phyloP scores from a whole-genome alignment of 768 basidiomycete species.

The Termitomyces titanicus region DNA sequence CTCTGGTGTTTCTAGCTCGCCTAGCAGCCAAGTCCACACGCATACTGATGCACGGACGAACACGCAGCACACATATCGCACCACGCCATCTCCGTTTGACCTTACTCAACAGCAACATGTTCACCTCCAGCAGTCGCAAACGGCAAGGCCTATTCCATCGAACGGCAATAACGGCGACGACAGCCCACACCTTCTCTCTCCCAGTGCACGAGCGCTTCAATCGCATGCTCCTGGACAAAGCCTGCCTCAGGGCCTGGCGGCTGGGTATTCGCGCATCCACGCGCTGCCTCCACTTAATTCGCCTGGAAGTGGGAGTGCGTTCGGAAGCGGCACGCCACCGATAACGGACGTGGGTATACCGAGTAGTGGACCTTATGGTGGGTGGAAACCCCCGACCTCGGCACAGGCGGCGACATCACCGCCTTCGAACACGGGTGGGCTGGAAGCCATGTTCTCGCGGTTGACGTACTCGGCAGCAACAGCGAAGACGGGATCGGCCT shows the following conservation, averaged over 20 bases:
- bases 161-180: constrained; percentile 14
- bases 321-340: constrained; percentile 16
- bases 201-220: constrained; percentile 76
- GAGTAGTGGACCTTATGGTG: constrained; percentile 26
- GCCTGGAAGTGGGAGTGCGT: constrained; percentile 23
- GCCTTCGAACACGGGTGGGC: constrained; percentile 12
- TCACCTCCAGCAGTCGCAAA: constrained; percentile 26
- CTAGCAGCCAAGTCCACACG: constrained; percentile 29
- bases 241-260: constrained; percentile 88
- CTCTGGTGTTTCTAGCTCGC: constrained; percentile 23
- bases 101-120: constrained; percentile 35
- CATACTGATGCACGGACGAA: constrained; percentile 37
- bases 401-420: constrained; percentile 16
- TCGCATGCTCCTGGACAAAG: constrained; percentile 88
- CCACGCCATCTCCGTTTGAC: constrained; percentile 41
- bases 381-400: constrained; percentile 16
- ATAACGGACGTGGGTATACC: constrained; percentile 4
- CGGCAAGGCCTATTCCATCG: constrained; percentile 27
- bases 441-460: constrained; percentile 56
- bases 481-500: constrained; percentile 16
- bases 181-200: constrained; percentile 44
- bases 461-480: constrained; percentile 51
- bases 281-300: constrained; percentile 50
- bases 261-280: constrained; percentile 88
- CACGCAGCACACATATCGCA: constrained; percentile 36